phyloP scores from a whole-genome alignment of 2,329 filamentous ascomycete genomes.

The Alternaria dauci region DNA sequence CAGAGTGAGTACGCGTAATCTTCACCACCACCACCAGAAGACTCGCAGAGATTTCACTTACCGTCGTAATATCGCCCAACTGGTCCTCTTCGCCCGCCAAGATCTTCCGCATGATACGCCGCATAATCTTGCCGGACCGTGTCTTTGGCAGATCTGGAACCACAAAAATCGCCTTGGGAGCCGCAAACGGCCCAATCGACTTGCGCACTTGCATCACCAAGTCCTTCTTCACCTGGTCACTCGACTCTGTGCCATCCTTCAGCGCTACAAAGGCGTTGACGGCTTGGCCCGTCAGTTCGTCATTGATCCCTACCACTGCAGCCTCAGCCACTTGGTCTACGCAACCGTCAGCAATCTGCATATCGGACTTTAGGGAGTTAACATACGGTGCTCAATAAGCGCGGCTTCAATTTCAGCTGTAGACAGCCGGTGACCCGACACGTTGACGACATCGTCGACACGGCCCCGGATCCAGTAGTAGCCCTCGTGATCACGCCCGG shows the following conservation, averaged over 20 bases:
- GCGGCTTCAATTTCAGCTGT: conserved; percentile 98
- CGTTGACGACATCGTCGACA: conserved; percentile 98
- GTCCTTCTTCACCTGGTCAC: conserved; percentile 88
- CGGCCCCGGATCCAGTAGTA: conserved; percentile 99
- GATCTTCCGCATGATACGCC: conserved; percentile 95
- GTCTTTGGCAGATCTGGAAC: conserved; percentile 97
- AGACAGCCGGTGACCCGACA: conserved; percentile 93
- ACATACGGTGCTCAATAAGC: conserved; percentile 81
- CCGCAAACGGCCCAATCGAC: conserved; percentile 96
- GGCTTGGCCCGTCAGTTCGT: conserved; percentile 95
- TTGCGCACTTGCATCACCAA: conserved; percentile 93
- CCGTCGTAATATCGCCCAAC: conserved; percentile 89
- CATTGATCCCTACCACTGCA: conserved; percentile 89
- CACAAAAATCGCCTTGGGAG: conserved; percentile 90
- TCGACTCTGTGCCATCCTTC: conserved; percentile 81
- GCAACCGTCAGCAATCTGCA: conserved; percentile 30
- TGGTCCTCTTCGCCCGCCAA: conserved; percentile 96
- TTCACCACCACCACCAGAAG: conserved; percentile 20
- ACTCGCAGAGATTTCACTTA: conserved; percentile 59
- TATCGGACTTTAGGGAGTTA: neutral
- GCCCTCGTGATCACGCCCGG: conserved; percentile 93
- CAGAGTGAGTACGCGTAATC: conserved; percentile 42
- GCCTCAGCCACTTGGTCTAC: conserved; percentile 83
- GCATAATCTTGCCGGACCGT: conserved; percentile 98
- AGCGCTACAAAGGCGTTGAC: conserved; percentile 96